Conservation (phyloP, 2,329 filamentous ascomycete species). For the Leptographium lundbergii region DNA sequence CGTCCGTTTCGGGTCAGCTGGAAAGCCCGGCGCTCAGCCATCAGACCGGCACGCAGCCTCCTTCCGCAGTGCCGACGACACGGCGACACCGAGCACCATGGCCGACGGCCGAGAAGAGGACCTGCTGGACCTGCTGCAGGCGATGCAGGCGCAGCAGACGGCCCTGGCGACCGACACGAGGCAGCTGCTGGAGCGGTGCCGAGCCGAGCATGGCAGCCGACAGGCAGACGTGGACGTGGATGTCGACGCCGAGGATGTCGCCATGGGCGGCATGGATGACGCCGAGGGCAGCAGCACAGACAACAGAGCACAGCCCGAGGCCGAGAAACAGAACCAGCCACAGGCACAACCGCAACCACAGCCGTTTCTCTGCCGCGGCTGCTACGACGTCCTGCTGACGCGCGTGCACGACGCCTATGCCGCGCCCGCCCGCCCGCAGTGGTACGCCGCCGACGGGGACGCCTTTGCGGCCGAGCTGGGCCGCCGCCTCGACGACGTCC, state of each 20-base stretch:
- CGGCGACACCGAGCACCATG: neutral
- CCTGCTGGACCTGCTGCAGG: conserved; percentile 6
- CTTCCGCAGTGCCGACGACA: neutral
- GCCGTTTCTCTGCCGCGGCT: conserved; percentile 28
- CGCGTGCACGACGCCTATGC: conserved; percentile 29
- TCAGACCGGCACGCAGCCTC: too few relatives aligned
- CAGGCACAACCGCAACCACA: too few relatives aligned
- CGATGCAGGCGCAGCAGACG: conserved; percentile 7
- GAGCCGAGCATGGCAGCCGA: neutral
- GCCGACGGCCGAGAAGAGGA: conserved; percentile 1
- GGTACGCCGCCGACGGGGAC: conserved; percentile 34
- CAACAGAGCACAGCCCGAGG: too few relatives aligned
- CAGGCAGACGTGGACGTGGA: conserved; percentile 13
- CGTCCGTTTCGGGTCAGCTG: too few relatives aligned
- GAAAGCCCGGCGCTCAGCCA: too few relatives aligned
- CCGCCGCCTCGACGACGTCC: conserved; percentile 33
- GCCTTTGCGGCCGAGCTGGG: conserved; percentile 38
- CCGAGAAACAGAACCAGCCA: too few relatives aligned
- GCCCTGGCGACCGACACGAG: conserved; percentile 1
- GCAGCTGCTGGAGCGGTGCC: conserved; percentile 2
- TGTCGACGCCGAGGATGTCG: neutral
- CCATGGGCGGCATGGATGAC: neutral
- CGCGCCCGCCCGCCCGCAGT: conserved; percentile 25
- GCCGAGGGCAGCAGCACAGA: neutral
- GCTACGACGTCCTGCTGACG: conserved; percentile 34